Percentiles rank a stretch among this genome's conserved stretches.
Conservation (phyloP, 169 alveolate genomes). For the Eimeria necatrix region DNA sequence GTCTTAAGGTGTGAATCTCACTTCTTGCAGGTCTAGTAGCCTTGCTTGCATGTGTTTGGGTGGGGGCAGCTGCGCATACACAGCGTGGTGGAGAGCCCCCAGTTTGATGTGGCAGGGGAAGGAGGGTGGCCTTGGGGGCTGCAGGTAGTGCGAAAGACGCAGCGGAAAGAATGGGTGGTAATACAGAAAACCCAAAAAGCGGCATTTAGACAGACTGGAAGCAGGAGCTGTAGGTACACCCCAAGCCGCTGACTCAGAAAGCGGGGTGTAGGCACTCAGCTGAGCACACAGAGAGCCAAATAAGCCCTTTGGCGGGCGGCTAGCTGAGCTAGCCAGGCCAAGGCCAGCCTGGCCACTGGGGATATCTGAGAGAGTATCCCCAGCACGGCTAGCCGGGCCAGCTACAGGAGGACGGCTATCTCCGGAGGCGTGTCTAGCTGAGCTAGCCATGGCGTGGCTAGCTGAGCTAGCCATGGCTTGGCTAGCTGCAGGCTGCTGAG, state of each 20-base stretch:
- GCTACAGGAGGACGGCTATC: not conserved
- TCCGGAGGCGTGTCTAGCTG: not conserved
- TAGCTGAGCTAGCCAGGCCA: too few relatives aligned
- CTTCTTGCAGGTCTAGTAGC: not conserved
- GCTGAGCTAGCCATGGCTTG: constrained; percentile 12
- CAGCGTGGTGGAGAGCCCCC: constrained; percentile 6
- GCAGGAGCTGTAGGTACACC: too few relatives aligned
- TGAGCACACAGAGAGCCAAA: too few relatives aligned
- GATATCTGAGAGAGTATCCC: not conserved
- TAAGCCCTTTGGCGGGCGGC: too few relatives aligned
- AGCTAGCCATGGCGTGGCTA: not conserved
- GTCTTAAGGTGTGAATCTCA: not conserved
- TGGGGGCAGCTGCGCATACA: not conserved
- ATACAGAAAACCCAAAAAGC: constrained; percentile 2
- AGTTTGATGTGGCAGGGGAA: constrained; percentile 2
- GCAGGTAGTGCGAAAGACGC: not conserved
- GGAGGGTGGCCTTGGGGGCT: not conserved
- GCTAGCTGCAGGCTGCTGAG: not conserved
- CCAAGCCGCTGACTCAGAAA: too few relatives aligned
- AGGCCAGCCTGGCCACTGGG: too few relatives aligned
- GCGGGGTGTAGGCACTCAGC: too few relatives aligned
- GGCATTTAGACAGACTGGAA: not conserved
- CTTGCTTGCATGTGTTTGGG: not conserved
- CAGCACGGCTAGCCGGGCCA: not conserved
- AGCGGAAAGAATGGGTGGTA: not conserved